Evolutionary conservation across 1,284 basidiomycete species (phyloP).

Genomic region (Mycena sp.): DNA sequence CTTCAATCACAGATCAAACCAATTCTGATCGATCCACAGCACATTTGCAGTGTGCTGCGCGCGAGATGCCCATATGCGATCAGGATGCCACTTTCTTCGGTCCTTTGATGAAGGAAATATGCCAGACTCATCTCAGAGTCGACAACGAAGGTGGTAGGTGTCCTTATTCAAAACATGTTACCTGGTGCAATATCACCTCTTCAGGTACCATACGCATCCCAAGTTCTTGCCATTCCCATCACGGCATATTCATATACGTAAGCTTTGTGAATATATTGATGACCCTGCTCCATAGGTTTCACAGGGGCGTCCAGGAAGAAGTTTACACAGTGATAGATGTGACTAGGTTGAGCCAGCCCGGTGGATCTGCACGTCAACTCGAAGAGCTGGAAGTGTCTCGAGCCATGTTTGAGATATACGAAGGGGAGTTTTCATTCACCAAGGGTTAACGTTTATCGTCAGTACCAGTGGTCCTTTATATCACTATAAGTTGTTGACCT

Average conservation of each 20-base stretch:
- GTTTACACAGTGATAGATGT: conserved; percentile 83
- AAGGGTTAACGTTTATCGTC: conserved; percentile 82
- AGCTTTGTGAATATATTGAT: conserved; percentile 17
- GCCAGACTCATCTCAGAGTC: conserved; percentile 59
- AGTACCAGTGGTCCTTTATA: too few relatives aligned
- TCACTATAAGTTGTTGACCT: too few relatives aligned
- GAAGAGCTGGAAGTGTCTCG: conserved; percentile 91
- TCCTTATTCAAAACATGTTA: not conserved
- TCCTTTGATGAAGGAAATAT: conserved; percentile 61
- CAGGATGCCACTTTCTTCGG: conserved; percentile 85
- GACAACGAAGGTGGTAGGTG: conserved; percentile 76
- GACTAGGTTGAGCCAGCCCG: conserved; percentile 49
- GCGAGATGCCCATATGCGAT: conserved; percentile 83
- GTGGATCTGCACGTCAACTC: conserved; percentile 54
- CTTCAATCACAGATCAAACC: not conserved
- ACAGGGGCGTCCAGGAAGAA: conserved; percentile 77
- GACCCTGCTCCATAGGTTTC: conserved; percentile 10
- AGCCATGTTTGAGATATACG: conserved; percentile 87
- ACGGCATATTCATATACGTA: conserved; percentile 78
- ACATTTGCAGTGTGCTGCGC: conserved; percentile 89
- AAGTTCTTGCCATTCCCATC: conserved; percentile 84
- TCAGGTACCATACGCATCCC: conserved; percentile 85
- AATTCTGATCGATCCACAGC: conserved; percentile 44
- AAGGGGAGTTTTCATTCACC: conserved; percentile 88
- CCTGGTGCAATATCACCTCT: not conserved